Evolutionary conservation across 176 grass and related monocot genomes (phyloP).

Genomic region (Microstegium vimineum): DNA sequence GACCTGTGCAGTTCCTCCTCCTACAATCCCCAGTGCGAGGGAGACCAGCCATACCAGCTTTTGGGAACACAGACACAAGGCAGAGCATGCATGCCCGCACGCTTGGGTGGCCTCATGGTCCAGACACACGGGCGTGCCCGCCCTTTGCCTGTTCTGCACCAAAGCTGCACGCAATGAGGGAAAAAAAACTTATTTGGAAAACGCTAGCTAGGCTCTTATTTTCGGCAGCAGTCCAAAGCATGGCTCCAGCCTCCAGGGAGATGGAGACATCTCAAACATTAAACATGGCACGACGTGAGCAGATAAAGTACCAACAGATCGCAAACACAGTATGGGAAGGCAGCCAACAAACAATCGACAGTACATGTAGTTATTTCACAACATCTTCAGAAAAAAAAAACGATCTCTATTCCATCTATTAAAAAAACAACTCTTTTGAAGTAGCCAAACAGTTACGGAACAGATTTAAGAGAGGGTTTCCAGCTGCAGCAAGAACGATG

Average conservation of each 20-base stretch:
- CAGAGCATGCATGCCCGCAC: conserved; percentile 3
- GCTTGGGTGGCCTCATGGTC: conserved; percentile 30
- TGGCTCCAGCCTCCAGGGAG: neutral
- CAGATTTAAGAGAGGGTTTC: neutral
- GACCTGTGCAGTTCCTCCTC: neutral
- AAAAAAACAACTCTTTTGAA: neutral
- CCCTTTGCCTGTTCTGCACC: neutral
- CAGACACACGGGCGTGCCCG: conserved; percentile 23
- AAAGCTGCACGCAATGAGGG: neutral
- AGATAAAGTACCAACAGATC: neutral
- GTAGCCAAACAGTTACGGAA: neutral
- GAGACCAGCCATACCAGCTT: conserved; percentile 10
- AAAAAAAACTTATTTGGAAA: neutral
- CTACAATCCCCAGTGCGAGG: neutral
- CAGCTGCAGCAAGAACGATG: neutral
- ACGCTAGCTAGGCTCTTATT: neutral
- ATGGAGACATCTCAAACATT: neutral
- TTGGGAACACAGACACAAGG: neutral
- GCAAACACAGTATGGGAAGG: neutral
- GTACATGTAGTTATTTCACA: neutral
- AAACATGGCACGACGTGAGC: neutral
- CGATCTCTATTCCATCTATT: neutral
- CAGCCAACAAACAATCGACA: neutral
- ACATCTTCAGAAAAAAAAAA: neutral
- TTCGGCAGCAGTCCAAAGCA: neutral